Conservation (phyloP, 176 grass and related monocot species). For the Leersia perrieri region DNA sequence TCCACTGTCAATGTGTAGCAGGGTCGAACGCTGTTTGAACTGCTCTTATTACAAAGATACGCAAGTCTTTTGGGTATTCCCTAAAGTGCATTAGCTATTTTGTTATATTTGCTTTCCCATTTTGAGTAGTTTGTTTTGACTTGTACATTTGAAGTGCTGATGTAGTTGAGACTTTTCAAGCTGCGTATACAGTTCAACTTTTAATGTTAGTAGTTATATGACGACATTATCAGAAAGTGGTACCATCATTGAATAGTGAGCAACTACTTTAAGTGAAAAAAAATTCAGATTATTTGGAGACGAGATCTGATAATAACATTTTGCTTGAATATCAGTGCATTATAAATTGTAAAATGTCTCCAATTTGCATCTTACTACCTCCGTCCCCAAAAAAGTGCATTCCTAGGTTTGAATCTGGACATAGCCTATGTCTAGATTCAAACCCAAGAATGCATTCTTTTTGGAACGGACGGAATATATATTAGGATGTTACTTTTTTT, state of each 20-base stretch:
- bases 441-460: no score
- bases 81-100: no score
- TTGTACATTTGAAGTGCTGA: background rate
- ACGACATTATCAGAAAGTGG: background rate
- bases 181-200: background rate
- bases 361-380: constrained; percentile 10
- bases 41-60: no score
- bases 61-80: no score
- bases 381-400: no score
- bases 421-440: no score
- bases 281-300: background rate
- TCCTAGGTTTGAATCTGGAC: no score
- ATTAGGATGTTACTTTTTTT: constrained; percentile 15
- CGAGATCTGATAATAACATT: background rate
- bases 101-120: constrained; percentile 9
- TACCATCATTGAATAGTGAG: constrained; percentile 18
- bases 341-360: background rate
- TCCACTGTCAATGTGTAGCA: no score
- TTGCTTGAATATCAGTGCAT: background rate
- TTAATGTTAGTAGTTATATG: constrained; percentile 14
- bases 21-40: no score
- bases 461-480: no score
- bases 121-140: background rate
- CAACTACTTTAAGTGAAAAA: background rate
- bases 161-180: background rate